A percentile compares a stretch with the other conserved stretches of the same genome.
phyloP scores from a whole-genome alignment of 1,284 basidiomycete genomes.

The Ceratobasidium sp. region DNA sequence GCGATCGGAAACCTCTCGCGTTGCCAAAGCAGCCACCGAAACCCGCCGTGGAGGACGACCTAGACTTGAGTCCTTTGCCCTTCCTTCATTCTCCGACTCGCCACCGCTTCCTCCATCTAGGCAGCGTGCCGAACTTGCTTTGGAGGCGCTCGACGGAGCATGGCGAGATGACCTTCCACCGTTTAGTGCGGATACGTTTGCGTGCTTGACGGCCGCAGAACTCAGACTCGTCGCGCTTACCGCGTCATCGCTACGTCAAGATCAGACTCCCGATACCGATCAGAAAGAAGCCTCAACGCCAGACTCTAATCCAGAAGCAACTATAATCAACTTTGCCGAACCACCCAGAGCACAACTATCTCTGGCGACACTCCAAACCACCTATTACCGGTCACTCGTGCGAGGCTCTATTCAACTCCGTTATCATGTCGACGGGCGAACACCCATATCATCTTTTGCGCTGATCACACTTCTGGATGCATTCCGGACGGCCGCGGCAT shows the following conservation, averaged over 20 bases:
- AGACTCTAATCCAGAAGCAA: neutral
- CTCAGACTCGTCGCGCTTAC: slow-evolving; percentile 2
- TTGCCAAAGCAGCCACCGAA: neutral
- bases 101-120: neutral
- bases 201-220: slow-evolving; percentile 23
- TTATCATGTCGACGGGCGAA: slow-evolving; percentile 26
- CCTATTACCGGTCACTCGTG: slow-evolving; percentile 23
- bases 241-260: neutral
- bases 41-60: neutral
- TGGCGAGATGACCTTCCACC: slow-evolving; percentile 32
- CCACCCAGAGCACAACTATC: neutral
- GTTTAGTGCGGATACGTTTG: slow-evolving; percentile 27
- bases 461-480: slow-evolving; percentile 18
- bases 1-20: neutral
- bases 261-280: neutral
- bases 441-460: slow-evolving; percentile 26
- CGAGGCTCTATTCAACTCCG: slow-evolving; percentile 20
- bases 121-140: slow-evolving; percentile 14
- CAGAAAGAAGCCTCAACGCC: neutral
- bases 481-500: slow-evolving; percentile 16
- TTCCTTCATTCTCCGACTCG: slow-evolving; percentile 23
- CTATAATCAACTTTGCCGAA: neutral
- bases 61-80: slow-evolving; percentile 11
- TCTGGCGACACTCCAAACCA: slow-evolving; percentile 7
- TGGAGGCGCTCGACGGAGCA: slow-evolving; percentile 10